Conservation (phyloP, 306 rosid species). For the Castanea crenata region DNA sequence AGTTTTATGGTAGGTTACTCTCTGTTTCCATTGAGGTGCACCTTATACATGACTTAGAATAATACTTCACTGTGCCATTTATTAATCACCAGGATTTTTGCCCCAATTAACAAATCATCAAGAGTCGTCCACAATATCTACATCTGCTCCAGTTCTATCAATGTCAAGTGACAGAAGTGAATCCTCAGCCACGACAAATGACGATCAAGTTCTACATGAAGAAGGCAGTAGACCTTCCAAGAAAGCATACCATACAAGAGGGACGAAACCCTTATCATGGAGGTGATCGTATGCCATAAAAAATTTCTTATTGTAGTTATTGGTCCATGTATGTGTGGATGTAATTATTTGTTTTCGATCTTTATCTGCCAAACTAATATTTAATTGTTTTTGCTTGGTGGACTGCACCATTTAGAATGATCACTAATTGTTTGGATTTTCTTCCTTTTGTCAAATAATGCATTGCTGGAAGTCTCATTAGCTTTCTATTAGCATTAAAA, state of each 20-base stretch:
- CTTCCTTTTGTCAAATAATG: too few species aligned
- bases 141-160: constrained; percentile 68
- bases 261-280: constrained; percentile 14
- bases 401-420: too few species aligned
- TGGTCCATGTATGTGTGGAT: too few species aligned
- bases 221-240: constrained; percentile 33
- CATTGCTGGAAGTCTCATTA: too few species aligned
- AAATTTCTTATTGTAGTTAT: too few species aligned
- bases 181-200: constrained; percentile 40
- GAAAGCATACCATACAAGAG: constrained; percentile 40
- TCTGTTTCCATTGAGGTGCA: not conserved
- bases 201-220: constrained; percentile 33
- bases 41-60: not conserved
- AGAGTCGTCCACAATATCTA: constrained; percentile 52
- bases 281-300: too few species aligned
- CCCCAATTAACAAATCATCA: constrained; percentile 35
- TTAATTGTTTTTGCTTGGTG: too few species aligned
- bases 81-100: constrained; percentile 40
- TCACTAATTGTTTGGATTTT: too few species aligned
- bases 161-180: constrained; percentile 53
- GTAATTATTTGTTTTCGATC: too few species aligned
- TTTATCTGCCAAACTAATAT: too few species aligned
- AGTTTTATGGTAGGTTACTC: not conserved
- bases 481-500: too few species aligned
- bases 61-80: not conserved